Evolutionary conservation across 805 yeast species (phyloP).

Genomic region (Saturnispora silvae): DNA sequence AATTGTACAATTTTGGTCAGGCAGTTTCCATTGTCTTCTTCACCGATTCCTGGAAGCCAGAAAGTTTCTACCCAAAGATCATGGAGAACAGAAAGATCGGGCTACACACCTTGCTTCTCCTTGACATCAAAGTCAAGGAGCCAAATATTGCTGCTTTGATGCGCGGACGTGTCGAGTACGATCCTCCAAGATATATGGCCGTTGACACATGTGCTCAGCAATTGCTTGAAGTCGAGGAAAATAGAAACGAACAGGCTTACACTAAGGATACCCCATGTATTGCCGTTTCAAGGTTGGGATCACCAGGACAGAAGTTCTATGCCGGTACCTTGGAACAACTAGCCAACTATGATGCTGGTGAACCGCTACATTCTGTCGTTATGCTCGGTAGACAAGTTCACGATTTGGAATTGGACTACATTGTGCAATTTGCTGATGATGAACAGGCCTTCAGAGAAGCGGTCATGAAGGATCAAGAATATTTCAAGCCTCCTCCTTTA

Average conservation of each 20-base stretch:
- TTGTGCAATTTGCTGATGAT: constrained; percentile 66
- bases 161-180: constrained; percentile 82
- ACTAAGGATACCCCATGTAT: constrained; percentile 85
- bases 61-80: constrained; percentile 82
- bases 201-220: constrained; percentile 85
- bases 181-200: constrained; percentile 95
- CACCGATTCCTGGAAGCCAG: constrained; percentile 94
- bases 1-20: constrained; percentile 90
- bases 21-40: constrained; percentile 94
- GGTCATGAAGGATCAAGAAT: constrained; percentile 52
- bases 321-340: constrained; percentile 77
- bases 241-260: constrained; percentile 66
- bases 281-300: constrained; percentile 84
- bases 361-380: constrained; percentile 84
- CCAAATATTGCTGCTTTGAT: constrained; percentile 93
- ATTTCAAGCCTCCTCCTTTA: constrained; percentile 35
- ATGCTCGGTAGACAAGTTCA: constrained; percentile 91
- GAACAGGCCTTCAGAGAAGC: constrained; percentile 37
- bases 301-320: constrained; percentile 71
- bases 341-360: constrained; percentile 81
- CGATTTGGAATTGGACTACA: constrained; percentile 80
- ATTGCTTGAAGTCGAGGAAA: constrained; percentile 77
- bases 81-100: constrained; percentile 87
- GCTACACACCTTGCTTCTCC: constrained; percentile 74
- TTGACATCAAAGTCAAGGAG: constrained; percentile 94